Base-by-base conservation (phyloP, 176 grass and related monocot species). In the Zizania latifolia region DNA sequence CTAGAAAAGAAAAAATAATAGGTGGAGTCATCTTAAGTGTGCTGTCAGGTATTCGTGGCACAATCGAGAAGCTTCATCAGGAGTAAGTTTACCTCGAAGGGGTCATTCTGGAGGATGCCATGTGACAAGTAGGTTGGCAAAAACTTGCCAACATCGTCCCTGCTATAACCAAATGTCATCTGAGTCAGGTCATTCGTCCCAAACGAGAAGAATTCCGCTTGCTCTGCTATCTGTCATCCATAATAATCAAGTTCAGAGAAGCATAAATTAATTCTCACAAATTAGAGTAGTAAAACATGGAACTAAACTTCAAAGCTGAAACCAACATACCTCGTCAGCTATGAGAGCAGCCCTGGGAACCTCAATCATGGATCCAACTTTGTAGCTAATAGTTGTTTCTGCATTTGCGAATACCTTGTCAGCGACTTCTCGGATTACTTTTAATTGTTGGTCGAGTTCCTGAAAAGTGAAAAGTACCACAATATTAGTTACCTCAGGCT, bases 331-430 rank as follows among this genome's bases (percentile, higher is more conserved):
- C 86, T 99, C 87, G 78, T 99, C 96, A 62, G 96, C 96, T 74
- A 99, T 85, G 61, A 99, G 87, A 56, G 92, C 92, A 70, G 92
- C 96, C 66, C 96, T 90, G 15, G 96, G 96, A 82, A 99, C 87
- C 86, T 99, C 96, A 86, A 99, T 99, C 96, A 99, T 99, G 10
- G 96, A 95, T 55, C 96, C 96, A 71, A 99, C 40, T 84, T 92
- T 99, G 72, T 99, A 99, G 26, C 2, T 38, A 64, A 99, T 54
- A 13, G 82, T 88, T 85, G 74, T 92, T 13, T 83, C 89, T 75
- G 39, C 53, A 34, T 57, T 27, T 29, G 78, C 32, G 57, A 99
- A 99, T 62, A 99, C 89, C 78, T 81, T 82, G 4, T 92, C 63
- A 7, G 89, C 96, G 36, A 84, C 35, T 67, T 78, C 56, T 62